Evolutionary conservation across 2,329 filamentous ascomycete genomes (phyloP).

Genomic region (Gliomastix tumulicola): DNA sequence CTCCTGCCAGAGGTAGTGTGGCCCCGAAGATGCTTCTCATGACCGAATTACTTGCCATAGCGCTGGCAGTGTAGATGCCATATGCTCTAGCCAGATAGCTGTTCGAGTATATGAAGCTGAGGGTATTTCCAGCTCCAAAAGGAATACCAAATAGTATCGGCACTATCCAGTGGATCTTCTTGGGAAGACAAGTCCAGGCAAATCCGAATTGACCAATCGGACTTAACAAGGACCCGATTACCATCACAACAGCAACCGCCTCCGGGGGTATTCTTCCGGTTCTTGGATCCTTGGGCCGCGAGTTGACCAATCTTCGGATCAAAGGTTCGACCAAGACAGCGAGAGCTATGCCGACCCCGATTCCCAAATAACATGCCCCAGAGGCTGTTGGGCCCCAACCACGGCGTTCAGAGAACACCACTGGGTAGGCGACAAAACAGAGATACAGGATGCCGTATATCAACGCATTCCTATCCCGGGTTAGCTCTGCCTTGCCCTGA

Average conservation of each 20-base stretch:
- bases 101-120: conserved; percentile 74
- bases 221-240: conserved; percentile 66
- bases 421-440: conserved; percentile 88
- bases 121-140: conserved; percentile 70
- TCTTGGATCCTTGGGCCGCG: conserved; percentile 64
- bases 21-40: conserved; percentile 68
- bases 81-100: conserved; percentile 78
- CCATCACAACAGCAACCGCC: conserved; percentile 74
- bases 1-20: conserved; percentile 66
- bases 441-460: conserved; percentile 85
- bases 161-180: conserved; percentile 72
- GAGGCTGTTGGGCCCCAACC: conserved; percentile 70
- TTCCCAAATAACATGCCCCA: conserved; percentile 72
- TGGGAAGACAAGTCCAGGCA: conserved; percentile 77
- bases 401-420: conserved; percentile 67
- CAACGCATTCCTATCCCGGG: conserved; percentile 56
- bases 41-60: conserved; percentile 73
- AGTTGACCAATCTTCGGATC: conserved; percentile 70
- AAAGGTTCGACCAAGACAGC: conserved; percentile 62
- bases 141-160: conserved; percentile 73
- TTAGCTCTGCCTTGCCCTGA: too few species aligned
- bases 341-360: conserved; percentile 55
- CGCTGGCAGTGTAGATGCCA: conserved; percentile 74
- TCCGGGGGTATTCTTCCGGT: conserved; percentile 72
- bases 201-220: conserved; percentile 80